Base-by-base conservation (phyloP, 345 rosid species). In the Erucastrum elatum region DNA sequence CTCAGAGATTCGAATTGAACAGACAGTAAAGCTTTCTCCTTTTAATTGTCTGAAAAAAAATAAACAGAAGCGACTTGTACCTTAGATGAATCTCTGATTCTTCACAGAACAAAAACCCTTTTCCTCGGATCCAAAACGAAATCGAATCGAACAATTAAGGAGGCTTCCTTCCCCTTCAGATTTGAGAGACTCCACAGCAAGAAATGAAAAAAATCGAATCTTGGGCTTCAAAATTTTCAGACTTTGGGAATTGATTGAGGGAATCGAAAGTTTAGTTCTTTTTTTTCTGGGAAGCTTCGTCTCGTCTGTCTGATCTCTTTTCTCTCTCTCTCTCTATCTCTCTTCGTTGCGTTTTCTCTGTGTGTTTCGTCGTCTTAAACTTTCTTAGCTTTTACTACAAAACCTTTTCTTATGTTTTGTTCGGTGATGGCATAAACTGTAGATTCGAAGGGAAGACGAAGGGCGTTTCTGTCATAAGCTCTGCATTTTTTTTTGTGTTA, bases 351-450 rank as follows among this genome's bases (percentile, higher is more conserved):
- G 31, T 37, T 34, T 7, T 34, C 37, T 35, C 41, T 35, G 10
- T 35, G 41, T 39, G 46, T 39, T 51, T n/a, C 37, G 6, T 30
- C 34, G 63, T 73, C 64, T 80, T 70, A 15, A 5, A 70, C 78
- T 75, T 53, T 80, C 81, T 75, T 30, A 25, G 60, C 80, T 79
- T 84, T 73, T 37, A 79, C 66, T 37, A 79, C 70, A 33, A 68
- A 84, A 69, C 62, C 17, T 65, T 65, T 75, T 59, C 78, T 77
- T 83, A 55, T 39, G 78, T 62, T 37, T 61, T 73, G 82, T 81
- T 64, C 82, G 81, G 87, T 82, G 80, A 31, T 80, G 89, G 89
- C 84, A 81, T 33, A 76, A 80, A 77, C 31, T 61, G 91, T 87
- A 90, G 87, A 84, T 89, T 81, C 46, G 37, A 10, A 10, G 21